Evolutionary conservation across 129 eudicot species (phyloP), one percentile per base, ranked within the genome.

Genomic region (Scalesia atractyloides): DNA sequence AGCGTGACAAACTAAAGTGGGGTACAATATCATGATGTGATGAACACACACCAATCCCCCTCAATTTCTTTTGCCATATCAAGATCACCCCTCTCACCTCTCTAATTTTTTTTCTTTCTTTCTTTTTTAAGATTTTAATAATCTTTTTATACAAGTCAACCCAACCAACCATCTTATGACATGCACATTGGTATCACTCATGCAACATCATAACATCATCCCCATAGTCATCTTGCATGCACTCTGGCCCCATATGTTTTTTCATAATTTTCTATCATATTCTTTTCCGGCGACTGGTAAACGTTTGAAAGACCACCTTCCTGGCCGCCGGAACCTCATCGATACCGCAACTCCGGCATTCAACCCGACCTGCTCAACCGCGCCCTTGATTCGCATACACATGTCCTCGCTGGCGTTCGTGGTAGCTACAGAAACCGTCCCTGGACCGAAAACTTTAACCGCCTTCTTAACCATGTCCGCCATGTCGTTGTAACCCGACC

Each of bases 1-100:
- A 83, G 92, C 92, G 88, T 87, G 92, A 79, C 86, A 79, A 73
- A 84, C 83, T 76, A 73, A 79, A 79, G 92, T 84, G 92, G 92
- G 84, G 84, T 84, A 80, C 88, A 82, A 59, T 76, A 87, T 84
- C 74, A 86, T 86, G 81, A 81, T 79, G 68, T 41, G 36, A 64
- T 74, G 54, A 77, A 68, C 59, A 72, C 57, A 54, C 74, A 73
- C 74, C 69, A 19, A 46, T 69, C 63, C 80, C 74, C 68, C 56
- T 64, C 62, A 65, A 44, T 59, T 33, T 60, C 66, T 60, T 60
- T 66, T 65, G 75, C 63, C 78, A 61, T n/a, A 20, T 72, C 69
- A 64, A 50, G 64, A 54, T 53, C 70, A 36, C 53, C 73, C 4
- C 46, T 60, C 77, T 44, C 66, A 13, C 66, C 15, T 76, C 57